Conservation (phyloP, 495 filamentous ascomycete species). For the Sphaerosporella brunnea region DNA sequence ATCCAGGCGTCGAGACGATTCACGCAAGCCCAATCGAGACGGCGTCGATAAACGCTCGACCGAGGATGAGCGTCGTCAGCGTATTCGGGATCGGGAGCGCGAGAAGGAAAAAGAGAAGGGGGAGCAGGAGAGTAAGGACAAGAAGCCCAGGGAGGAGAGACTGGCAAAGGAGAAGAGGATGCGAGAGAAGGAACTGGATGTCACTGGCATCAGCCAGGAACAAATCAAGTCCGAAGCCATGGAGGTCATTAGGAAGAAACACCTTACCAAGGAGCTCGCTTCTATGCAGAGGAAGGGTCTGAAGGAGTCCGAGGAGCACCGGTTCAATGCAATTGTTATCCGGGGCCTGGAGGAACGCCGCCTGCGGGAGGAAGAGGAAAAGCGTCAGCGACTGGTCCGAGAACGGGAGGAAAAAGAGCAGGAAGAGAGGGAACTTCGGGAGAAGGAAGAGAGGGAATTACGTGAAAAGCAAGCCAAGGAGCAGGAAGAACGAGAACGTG, state of each 20-base stretch:
- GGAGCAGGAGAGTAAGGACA: not conserved
- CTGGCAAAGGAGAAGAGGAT: not conserved
- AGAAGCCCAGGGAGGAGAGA: not conserved
- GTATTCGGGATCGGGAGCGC: not conserved
- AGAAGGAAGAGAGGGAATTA: not conserved
- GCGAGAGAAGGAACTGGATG: not conserved
- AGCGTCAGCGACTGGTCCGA: not conserved
- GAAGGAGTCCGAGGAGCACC: conserved; percentile 10
- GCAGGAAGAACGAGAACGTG: conserved; percentile 9
- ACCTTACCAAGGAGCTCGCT: conserved; percentile 13
- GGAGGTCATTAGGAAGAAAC: conserved; percentile 14
- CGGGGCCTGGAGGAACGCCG: conserved; percentile 15
- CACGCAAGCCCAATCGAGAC: conserved; percentile 1
- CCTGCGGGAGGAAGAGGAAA: conserved; percentile 5
- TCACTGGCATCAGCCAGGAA: not conserved
- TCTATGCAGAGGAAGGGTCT: conserved; percentile 18
- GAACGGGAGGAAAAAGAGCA: conserved; percentile 12
- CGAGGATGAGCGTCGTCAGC: conserved; percentile 11
- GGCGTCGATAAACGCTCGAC: conserved; percentile 3
- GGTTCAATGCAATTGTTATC: conserved; percentile 8
- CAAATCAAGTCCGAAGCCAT: conserved; percentile 9
- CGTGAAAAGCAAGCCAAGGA: not conserved
- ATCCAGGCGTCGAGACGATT: not conserved
- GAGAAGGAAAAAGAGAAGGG: not conserved
- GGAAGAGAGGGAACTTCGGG: conserved; percentile 4